phyloP scores from a whole-genome alignment of 202 grass and related monocot genomes.

The Setaria italica region DNA sequence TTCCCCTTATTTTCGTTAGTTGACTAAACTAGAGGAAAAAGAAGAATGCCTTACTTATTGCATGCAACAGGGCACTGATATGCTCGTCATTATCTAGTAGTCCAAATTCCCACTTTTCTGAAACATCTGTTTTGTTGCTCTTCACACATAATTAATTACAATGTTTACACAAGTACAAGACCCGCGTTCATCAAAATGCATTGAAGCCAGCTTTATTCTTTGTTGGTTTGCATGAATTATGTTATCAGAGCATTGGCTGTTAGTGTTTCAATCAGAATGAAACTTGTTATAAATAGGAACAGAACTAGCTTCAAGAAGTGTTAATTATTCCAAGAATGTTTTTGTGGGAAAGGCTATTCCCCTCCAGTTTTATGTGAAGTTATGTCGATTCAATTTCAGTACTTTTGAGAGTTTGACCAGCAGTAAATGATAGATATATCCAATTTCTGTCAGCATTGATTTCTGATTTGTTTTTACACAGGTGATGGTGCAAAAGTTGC shows the following conservation, averaged over 20 bases:
- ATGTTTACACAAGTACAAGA: background rate
- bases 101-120: background rate
- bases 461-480: slow-evolving; percentile 52
- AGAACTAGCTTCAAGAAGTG: background rate
- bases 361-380: background rate
- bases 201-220: slow-evolving; percentile 13
- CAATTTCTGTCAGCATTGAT: background rate
- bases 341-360: background rate
- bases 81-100: background rate
- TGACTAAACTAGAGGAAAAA: background rate
- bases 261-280: background rate
- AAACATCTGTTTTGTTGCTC: slow-evolving; percentile 9
- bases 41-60: background rate
- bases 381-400: background rate
- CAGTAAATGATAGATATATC: background rate
- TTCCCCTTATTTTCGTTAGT: background rate
- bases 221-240: slow-evolving; percentile 15
- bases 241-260: background rate
- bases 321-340: background rate
- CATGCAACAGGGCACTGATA: background rate
- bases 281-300: background rate
- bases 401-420: background rate
- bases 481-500: slow-evolving; percentile 52
- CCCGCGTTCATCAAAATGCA: background rate
- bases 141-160: slow-evolving; percentile 4